Base-by-base conservation (phyloP, 768 basidiomycete genomes). In the Daedalea quercina region DNA sequence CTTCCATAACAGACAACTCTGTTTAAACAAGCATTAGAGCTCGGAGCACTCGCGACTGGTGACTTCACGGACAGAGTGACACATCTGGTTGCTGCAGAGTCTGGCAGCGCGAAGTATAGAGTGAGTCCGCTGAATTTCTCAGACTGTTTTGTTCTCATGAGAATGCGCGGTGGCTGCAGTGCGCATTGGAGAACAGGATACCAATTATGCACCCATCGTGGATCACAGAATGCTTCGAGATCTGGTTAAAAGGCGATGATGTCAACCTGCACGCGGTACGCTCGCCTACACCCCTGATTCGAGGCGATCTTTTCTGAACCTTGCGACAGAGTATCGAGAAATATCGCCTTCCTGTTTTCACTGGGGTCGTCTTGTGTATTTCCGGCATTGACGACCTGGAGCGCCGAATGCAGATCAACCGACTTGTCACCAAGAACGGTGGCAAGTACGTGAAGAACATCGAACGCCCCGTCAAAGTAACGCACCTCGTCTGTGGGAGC, bases 31-130 rank as follows among this genome's bases (percentile, higher is more conserved):
- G 90, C 89, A 0, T 70, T 79, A 22, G 86, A 93, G 58, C 83
- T 96, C 13, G 94, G 94, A 11, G 94, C 90, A 24, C 69, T 69
- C 3, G 75, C 79, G 42, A 76, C 80, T 15, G 77, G 70, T 28
- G 85, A 89, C 46, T 84, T 95, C 56, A 97, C 92, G 0, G 86
- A 91, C 63, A 74, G 75, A 44, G 86, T 90, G n/a, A 94, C 92
- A 0, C 93, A 95, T 72, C 77, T 97, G 20, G 75, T 97, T 40
- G 90, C 93, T 0, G 70, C 69, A n/a, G 76, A 74, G n/a, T 84
- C 89, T 61, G 89, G 88, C 2, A 84, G 91, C 20, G 79, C 85
- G 12, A 97, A 97, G 63, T 95, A 96, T 65, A 72, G 65, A 67
- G 93, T 89, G 52, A 11, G 57, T 44, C 1, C 15, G 3, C 12